Base-by-base conservation (phyloP, 2,329 filamentous ascomycete species). In the Epichloe uncinata region DNA sequence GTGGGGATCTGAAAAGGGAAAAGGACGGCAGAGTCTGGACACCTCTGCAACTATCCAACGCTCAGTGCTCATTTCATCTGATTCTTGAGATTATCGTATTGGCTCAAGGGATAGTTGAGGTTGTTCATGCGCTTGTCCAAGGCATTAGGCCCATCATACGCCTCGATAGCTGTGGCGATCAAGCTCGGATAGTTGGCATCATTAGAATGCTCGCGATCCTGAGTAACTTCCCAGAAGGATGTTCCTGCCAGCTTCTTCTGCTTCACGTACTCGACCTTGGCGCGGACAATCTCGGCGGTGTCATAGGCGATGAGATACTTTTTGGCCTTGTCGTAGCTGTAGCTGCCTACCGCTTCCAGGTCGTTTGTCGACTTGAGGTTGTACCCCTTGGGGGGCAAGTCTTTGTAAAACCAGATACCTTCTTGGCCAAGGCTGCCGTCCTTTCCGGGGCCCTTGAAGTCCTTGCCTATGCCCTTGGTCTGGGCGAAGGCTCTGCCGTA, bases 171-270 rank as follows among this genome's bases (percentile, higher is more conserved):
- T 15, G 73, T 73, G 16, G 66, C 62, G 18, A 86, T 78, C 54
- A 93, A 66, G 58, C 84, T 88, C 18, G 56, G 52, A 20, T 20
- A 1, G 1, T 20, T 20, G 1, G 57, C 58, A 36, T 70, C 74
- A 0, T 5, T 1, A 20, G 20, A 20, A 5, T 20, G 18, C 20
- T 53, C 57, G 55, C 63, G 68, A 59, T 94, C 87, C 11, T 79
- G 81, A 54, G 78, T 84, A 9, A 79, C 82, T 66, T 94, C 87
- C 87, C 87, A 95, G 75, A 84, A 94, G 72, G 93, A 85, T 0
- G 78, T 82, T 12, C 87, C 87, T 1, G 84, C 87, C 1, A 94
- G 73, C 0, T 75, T 70, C 48, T 72, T 70, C 18, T 69, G 58
- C 56, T 70, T 68, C 55, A 91, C 73, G 60, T 83, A 93, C 6